Percentiles rank a stretch among this genome's conserved stretches.
phyloP scores from a whole-genome alignment of 2,329 filamentous ascomycete species.

The Thelonectria rubi region DNA sequence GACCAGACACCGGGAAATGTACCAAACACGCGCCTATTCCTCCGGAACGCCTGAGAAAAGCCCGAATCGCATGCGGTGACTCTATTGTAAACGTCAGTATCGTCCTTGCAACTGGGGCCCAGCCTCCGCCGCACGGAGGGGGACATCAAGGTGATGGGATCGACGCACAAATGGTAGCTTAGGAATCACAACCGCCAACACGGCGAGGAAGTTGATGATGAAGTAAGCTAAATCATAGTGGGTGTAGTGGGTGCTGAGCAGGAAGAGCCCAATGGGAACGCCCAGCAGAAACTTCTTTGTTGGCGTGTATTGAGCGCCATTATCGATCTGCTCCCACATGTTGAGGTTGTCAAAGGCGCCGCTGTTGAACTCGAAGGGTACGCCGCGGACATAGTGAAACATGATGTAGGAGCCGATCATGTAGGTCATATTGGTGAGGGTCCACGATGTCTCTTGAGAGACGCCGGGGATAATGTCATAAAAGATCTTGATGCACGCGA shows the following conservation, averaged over 20 bases:
- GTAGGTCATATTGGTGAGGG: constrained; percentile 97
- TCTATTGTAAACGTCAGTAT: constrained; percentile 58
- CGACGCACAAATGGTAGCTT: constrained; percentile 90
- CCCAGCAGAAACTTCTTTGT: constrained; percentile 98
- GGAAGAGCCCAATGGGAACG: constrained; percentile 92
- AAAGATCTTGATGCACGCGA: constrained; percentile 90
- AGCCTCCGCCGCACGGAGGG: neutral
- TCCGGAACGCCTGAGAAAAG: constrained; percentile 76
- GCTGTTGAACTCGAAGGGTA: constrained; percentile 98
- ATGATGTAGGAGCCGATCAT: constrained; percentile 99
- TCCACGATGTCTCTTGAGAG: constrained; percentile 98
- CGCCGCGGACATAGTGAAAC: constrained; percentile 98
- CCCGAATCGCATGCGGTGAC: constrained; percentile 80
- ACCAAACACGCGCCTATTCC: constrained; percentile 50
- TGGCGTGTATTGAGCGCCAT: constrained; percentile 97
- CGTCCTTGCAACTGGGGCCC: constrained; percentile 1
- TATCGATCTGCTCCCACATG: constrained; percentile 99
- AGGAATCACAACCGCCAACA: constrained; percentile 91
- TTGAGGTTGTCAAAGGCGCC: constrained; percentile 99
- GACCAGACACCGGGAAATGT: constrained; percentile 28
- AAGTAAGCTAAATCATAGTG: constrained; percentile 98
- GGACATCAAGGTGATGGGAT: neutral
- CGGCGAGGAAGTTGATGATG: constrained; percentile 94
- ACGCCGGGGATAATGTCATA: constrained; percentile 97
- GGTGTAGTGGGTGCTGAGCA: constrained; percentile 98